Conservation (phyloP, 176 grass and related monocot genomes). For the Aechmea fasciata region DNA sequence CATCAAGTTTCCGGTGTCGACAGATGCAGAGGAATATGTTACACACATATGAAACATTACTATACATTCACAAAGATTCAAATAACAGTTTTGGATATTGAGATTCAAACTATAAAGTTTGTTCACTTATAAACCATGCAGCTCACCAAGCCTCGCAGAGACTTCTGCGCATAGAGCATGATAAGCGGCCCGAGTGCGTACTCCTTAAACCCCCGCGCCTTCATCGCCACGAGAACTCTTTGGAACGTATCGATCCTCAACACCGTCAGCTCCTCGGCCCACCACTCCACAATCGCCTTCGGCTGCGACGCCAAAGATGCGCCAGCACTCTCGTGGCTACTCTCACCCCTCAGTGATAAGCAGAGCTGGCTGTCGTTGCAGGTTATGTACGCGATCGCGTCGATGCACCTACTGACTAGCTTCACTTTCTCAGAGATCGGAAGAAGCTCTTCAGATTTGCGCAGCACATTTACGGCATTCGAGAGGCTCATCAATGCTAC, state of each 20-base stretch:
- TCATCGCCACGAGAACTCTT: constrained; percentile 73
- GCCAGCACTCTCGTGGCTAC: constrained; percentile 4
- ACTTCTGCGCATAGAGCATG: constrained; percentile 95
- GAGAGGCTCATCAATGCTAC: constrained; percentile 52
- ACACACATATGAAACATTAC: neutral
- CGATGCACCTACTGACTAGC: constrained; percentile 53
- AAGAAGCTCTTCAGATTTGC: constrained; percentile 53
- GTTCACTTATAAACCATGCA: neutral
- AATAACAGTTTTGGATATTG: too few relatives aligned
- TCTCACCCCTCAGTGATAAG: constrained; percentile 9
- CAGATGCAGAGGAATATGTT: neutral
- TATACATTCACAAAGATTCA: neutral
- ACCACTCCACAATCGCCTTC: constrained; percentile 58
- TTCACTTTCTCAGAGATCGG: constrained; percentile 56
- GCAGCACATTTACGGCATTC: constrained; percentile 60
- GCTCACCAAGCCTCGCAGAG: constrained; percentile 66
- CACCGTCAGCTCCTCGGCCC: constrained; percentile 66
- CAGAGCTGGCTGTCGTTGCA: constrained; percentile 28
- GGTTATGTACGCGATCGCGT: constrained; percentile 50
- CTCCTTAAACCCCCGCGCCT: constrained; percentile 59
- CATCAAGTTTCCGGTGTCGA: neutral
- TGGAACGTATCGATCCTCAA: constrained; percentile 73
- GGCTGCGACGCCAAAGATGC: constrained; percentile 30
- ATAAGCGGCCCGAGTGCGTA: constrained; percentile 64
- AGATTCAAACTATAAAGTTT: neutral